These are phyloP conservation scores for Brassica balearica DNA, from an alignment of 441 rosid genomes.

Conservation along the genomic window DNA sequence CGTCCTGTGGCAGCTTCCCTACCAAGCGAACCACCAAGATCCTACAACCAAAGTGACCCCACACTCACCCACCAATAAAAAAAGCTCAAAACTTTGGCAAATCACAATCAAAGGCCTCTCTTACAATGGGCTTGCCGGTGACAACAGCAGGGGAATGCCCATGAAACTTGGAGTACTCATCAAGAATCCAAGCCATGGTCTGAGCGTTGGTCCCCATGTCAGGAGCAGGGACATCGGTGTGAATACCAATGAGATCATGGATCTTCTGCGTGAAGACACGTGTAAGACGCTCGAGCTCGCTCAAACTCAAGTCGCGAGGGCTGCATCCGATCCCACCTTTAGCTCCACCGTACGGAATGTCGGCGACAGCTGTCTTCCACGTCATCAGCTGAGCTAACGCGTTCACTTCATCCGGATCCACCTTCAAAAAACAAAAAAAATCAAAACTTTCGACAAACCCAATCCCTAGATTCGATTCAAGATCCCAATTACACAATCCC, in stretches of 20 bases:
- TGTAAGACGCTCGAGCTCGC: slow-evolving; percentile 91
- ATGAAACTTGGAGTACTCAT: slow-evolving; percentile 97
- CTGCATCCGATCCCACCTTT: slow-evolving; percentile 97
- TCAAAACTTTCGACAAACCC: background rate
- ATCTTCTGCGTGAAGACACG: slow-evolving; percentile 99
- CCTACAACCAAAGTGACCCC: slow-evolving; percentile 50
- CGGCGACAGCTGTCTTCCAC: slow-evolving; percentile 97
- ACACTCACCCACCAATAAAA: background rate
- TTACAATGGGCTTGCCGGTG: slow-evolving; percentile 94
- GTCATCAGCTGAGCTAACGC: slow-evolving; percentile 99
- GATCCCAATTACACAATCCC: too few species aligned
- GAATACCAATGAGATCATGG: slow-evolving; percentile 92
- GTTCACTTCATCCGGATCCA: slow-evolving; percentile 97
- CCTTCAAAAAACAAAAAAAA: slow-evolving; percentile 49
- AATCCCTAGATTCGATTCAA: background rate
- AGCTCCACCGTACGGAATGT: slow-evolving; percentile 98
- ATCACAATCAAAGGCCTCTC: slow-evolving; percentile 17
- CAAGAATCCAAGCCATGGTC: slow-evolving; percentile 99
- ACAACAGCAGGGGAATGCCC: slow-evolving; percentile 98
- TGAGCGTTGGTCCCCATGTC: slow-evolving; percentile 99
- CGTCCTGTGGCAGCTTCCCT: slow-evolving; percentile 99
- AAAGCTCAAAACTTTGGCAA: slow-evolving; percentile 16
- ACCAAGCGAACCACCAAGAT: slow-evolving; percentile 98
- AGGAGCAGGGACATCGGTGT: slow-evolving; percentile 97
- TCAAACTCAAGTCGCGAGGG: slow-evolving; percentile 73